Evolutionary conservation across 2,329 filamentous ascomycete species (phyloP).

Genomic region (Aspergillus arachidicola): DNA sequence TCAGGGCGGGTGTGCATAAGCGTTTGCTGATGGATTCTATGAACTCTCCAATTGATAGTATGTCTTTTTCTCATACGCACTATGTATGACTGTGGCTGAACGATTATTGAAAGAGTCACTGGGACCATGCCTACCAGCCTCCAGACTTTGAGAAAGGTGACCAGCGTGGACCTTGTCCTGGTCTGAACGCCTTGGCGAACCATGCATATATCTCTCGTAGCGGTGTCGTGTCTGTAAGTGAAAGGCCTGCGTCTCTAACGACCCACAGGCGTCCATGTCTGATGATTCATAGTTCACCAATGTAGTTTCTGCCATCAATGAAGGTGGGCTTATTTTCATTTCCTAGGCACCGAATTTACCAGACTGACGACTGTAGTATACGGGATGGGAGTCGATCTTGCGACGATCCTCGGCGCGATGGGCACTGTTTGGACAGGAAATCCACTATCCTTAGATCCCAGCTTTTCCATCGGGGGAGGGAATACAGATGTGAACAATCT

Average conservation of each 20-base stretch:
- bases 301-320: conserved; percentile 38
- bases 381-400: conserved; percentile 52
- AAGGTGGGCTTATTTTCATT: conserved; percentile 24
- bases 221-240: conserved; percentile 37
- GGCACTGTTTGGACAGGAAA: conserved; percentile 55
- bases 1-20: not conserved
- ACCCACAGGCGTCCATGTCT: not conserved
- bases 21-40: not conserved
- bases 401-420: conserved; percentile 47
- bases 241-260: not conserved
- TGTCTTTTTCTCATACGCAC: not conserved
- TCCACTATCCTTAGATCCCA: conserved; percentile 51
- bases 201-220: conserved; percentile 47
- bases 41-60: conserved; percentile 30
- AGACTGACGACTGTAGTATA: conserved; percentile 39
- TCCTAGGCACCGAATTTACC: not conserved
- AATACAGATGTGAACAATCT: conserved; percentile 43
- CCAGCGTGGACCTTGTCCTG: conserved; percentile 45
- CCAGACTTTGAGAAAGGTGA: conserved; percentile 38
- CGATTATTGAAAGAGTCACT: conserved; percentile 27
- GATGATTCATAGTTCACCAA: conserved; percentile 29
- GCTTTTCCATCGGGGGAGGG: conserved; percentile 57
- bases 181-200: conserved; percentile 48
- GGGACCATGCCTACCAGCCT: conserved; percentile 38
- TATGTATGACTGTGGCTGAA: not conserved